A percentile compares a stretch with the other conserved stretches of the same genome.
Evolutionary conservation across 2,329 filamentous ascomycete genomes (phyloP).

Genomic region (Penicillium oxalicum): DNA sequence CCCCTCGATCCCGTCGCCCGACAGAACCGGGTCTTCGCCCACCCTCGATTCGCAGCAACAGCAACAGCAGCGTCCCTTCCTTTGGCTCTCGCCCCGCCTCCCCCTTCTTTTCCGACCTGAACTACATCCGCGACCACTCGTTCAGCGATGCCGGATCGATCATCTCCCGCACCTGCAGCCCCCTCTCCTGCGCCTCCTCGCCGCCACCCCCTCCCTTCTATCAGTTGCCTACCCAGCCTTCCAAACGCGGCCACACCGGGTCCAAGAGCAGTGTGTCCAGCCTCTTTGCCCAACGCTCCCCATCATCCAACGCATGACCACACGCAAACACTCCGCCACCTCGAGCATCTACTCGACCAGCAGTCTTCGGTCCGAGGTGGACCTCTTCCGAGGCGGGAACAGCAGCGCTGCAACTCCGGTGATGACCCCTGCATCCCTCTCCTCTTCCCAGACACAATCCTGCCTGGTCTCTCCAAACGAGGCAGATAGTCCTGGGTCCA

Average conservation of each 20-base stretch:
- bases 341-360: conserved; percentile 25
- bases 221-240: conserved; percentile 10
- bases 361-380: conserved; percentile 27
- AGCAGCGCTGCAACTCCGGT: background rate
- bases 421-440: background rate
- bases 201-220: conserved; percentile 17
- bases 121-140: conserved; percentile 14
- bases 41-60: conserved; percentile 23
- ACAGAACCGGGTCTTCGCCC: conserved; percentile 19
- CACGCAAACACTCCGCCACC: conserved; percentile 21
- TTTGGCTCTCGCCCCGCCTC: conserved; percentile 14
- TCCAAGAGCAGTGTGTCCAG: conserved; percentile 23
- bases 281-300: conserved; percentile 17
- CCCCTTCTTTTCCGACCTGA: conserved; percentile 8
- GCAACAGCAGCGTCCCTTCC: conserved; percentile 17
- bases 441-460: conserved; percentile 1
- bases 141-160: conserved; percentile 15
- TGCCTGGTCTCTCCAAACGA: background rate
- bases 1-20: conserved; percentile 10
- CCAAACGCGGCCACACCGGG: conserved; percentile 17
- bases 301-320: conserved; percentile 21
- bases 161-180: conserved; percentile 10
- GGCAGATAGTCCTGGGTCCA: conserved; percentile 5
- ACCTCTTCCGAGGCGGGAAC: background rate
- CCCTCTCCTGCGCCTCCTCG: conserved; percentile 6